Evolutionary conservation across 495 filamentous ascomycete species (phyloP).

Genomic region (Penicillium odoratum): DNA sequence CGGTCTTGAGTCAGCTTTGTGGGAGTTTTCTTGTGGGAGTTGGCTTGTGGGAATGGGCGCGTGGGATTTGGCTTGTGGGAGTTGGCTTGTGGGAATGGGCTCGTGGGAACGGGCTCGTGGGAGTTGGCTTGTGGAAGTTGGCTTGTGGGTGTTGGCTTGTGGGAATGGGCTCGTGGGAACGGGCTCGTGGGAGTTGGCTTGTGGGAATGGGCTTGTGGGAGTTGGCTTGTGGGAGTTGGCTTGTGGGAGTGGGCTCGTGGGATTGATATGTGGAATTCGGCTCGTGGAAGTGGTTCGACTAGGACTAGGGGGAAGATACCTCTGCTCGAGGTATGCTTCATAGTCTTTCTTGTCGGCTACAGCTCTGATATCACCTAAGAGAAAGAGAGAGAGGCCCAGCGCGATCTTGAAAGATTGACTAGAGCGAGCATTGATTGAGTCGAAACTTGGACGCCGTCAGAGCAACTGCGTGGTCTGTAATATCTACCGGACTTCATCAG

Average conservation of each 20-base stretch:
- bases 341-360: background rate
- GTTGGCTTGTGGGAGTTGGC: no score
- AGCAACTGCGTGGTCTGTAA: background rate
- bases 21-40: background rate
- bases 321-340: slow-evolving; percentile 3
- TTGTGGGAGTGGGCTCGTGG: no score
- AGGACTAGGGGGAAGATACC: background rate
- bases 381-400: background rate
- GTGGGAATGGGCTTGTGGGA: no score
- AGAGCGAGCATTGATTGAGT: slow-evolving; percentile 1
- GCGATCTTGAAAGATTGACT: background rate
- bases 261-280: no score
- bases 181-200: no score
- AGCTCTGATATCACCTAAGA: background rate
- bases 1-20: background rate
- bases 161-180: no score
- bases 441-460: background rate
- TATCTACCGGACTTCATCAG: background rate
- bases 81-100: no score
- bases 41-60: background rate
- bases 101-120: no score
- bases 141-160: no score
- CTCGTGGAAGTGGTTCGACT: no score
- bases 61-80: no score
- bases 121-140: no score